Evolutionary conservation across 2,329 filamentous ascomycete species (phyloP), one percentile per base, ranked within the genome.

Genomic region (Cyphellophora attinorum): DNA sequence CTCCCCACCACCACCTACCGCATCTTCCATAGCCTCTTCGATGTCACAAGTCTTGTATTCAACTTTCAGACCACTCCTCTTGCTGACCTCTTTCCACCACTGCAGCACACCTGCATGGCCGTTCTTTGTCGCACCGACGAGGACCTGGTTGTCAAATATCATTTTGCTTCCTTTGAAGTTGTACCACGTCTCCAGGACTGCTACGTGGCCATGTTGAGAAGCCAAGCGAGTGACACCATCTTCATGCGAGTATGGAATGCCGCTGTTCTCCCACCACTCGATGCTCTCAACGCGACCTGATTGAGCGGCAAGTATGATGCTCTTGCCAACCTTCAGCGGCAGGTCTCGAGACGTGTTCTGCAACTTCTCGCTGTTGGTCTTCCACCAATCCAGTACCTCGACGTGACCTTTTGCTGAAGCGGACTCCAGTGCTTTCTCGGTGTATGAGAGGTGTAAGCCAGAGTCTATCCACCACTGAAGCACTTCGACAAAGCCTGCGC

Each of bases 1-100:
- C 42, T 85, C 81, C 35, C 81, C 78, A 4, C 66, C 59, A 2
- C 67, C 74, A 23, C 75, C 74, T 3, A 89, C 74, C 14, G 85
- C 84, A 54, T 94, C 88, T 55, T 95, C 88, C 25, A 95, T 68
- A 1, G 88, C 88, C 60, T 95, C 89, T 56, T 95, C 88, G 41
- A 96, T 91, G 57, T 93, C 86, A 57, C 86, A 94, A 1, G 85
- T 93, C 57, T 89, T 88, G 59, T 94, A 95, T 57, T 93, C 85
- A 16, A 95, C 86, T 34, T 74, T 72, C 47, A 88, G 69, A 0
- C 78, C 76, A 21, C 61, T 66, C 19, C 69, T 70, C 51, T 83
- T 81, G 29, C 42, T 46, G 18, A 43, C 39, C 11, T 49, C 44
- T 35, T 50, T 50, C 88, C 89, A 95, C 89, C 89, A 95, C 55